Evolutionary conservation across 805 yeast species (phyloP).

Genomic region (Cephaloascus albidus): DNA sequence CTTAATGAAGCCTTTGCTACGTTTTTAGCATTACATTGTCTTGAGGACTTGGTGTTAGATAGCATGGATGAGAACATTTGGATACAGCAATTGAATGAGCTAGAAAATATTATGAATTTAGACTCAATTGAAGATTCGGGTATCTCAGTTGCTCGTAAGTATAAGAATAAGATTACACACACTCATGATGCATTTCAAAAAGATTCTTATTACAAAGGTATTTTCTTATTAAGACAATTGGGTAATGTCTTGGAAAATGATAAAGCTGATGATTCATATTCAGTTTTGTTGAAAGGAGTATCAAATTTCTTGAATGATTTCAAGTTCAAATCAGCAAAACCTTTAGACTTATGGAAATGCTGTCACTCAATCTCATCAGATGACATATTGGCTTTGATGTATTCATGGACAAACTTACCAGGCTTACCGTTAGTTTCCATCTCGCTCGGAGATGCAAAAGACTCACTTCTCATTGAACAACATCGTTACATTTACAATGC

Average conservation of each 20-base stretch:
- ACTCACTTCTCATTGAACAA: conserved; percentile 24
- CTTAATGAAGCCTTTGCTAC: conserved; percentile 75
- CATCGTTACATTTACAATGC: conserved; percentile 19
- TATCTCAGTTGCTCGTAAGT: conserved; percentile 24
- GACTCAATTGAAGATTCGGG: conserved; percentile 18
- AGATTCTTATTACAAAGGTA: conserved; percentile 51
- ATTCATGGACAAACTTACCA: conserved; percentile 51
- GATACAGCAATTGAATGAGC: conserved; percentile 16
- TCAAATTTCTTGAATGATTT: conserved; percentile 24
- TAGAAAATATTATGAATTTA: conserved; percentile 22
- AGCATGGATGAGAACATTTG: conserved; percentile 17
- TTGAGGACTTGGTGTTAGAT: conserved; percentile 14
- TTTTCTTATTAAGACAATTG: conserved; percentile 44
- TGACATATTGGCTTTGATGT: conserved; percentile 41
- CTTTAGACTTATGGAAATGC: conserved; percentile 44
- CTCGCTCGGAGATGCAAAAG: conserved; percentile 9
- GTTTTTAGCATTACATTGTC: conserved; percentile 46
- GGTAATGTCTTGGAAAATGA: conserved; percentile 29
- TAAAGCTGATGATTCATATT: conserved; percentile 13
- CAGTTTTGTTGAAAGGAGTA: conserved; percentile 23
- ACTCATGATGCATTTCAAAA: conserved; percentile 40
- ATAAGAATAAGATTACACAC: conserved; percentile 24
- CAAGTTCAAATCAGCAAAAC: conserved; percentile 30
- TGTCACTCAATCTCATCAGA: conserved; percentile 20
- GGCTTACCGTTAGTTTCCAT: conserved; percentile 51